Evolutionary conservation across 2,329 filamentous ascomycete species (phyloP), one percentile per base, ranked within the genome.

Genomic region (Aureobasidium sp.): DNA sequence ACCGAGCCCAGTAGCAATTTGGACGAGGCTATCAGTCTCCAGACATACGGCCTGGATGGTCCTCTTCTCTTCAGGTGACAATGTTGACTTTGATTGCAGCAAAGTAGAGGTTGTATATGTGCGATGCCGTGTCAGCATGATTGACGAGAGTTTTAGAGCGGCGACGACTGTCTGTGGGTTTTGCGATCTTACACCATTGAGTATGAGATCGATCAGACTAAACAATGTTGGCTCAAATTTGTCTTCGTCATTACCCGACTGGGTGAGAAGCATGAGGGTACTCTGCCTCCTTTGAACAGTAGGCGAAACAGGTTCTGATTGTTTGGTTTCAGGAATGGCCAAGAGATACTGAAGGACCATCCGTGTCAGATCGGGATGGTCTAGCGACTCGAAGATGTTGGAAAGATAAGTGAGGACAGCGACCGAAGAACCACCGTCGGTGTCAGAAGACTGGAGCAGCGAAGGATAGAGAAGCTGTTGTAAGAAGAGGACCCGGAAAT

Each of bases 391-490:
- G 6, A 99, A 82, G 61, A 97, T 96, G 46, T 90, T 88, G 63
- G 89, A 88, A 39, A 99, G 81, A 73, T 99, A 97, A 1, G 92
- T 97, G 65, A 97, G 81, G 13, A 99, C 94, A 3, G 94, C 94
- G 26, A 97, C 92, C 0, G 94, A 96, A 7, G 94, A 99, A 60
- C 94, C 94, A 67, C 93, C 94, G 74, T 97, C 93, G 43, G 95
- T 89, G 76, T 99, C 94, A 1, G 94, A 97, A 10, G 94, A 99
- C 74, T 99, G 93, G 15, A 99, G 82, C 36, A 99, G 80, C 1
- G 95, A 99, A 1, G 94, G 94, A 72, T 99, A 96, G 85, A 99
- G 78, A 69, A 99, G 79, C 74, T 99, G 94, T 74, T 97, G 91
- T 59, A 99, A 79, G 73, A 99, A 99, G 37, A 99, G 85, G 68